Evolutionary conservation across 2,329 filamentous ascomycete genomes (phyloP).

Genomic region (Alternaria sp.): DNA sequence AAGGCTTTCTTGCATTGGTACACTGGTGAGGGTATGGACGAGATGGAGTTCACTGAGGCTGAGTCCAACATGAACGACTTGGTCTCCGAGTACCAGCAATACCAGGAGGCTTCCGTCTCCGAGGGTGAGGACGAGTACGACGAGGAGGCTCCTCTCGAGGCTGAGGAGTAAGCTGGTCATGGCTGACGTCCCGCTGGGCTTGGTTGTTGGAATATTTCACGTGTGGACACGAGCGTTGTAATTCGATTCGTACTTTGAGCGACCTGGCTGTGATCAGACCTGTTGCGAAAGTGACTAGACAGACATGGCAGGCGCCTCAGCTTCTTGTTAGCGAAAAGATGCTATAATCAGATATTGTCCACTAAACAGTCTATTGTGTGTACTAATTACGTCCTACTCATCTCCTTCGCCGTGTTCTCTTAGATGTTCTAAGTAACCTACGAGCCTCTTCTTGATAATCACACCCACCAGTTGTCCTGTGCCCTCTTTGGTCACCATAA

Average conservation of each 20-base stretch:
- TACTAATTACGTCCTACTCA: too few relatives aligned
- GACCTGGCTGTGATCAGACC: slow-evolving; percentile 20
- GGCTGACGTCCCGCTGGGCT: slow-evolving; percentile 23
- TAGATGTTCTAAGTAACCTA: slow-evolving; percentile 57
- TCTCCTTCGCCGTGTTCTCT: slow-evolving; percentile 3
- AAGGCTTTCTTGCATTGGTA: slow-evolving; percentile 99
- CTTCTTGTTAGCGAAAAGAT: slow-evolving; percentile 46
- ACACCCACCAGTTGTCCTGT: slow-evolving; percentile 59
- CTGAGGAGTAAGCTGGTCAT: slow-evolving; percentile 62
- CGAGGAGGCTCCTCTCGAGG: slow-evolving; percentile 78
- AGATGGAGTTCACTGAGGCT: slow-evolving; percentile 99
- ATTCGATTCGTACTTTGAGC: slow-evolving; percentile 37
- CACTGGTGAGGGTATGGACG: slow-evolving; percentile 99
- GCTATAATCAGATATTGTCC: slow-evolving; percentile 34
- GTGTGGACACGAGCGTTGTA: slow-evolving; percentile 16
- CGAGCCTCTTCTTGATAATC: slow-evolving; percentile 64
- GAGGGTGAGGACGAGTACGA: slow-evolving; percentile 97
- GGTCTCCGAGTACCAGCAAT: slow-evolving; percentile 99
- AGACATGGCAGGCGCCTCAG: slow-evolving; percentile 25
- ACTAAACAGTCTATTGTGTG: neutral
- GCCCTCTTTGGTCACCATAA: slow-evolving; percentile 63
- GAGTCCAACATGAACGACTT: slow-evolving; percentile 99
- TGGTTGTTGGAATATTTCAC: slow-evolving; percentile 23
- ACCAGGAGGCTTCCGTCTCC: slow-evolving; percentile 97
- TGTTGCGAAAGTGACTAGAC: neutral